Evolutionary conservation across 2,329 filamentous ascomycete genomes (phyloP).

Genomic region (Pochonia chlamydosporia): DNA sequence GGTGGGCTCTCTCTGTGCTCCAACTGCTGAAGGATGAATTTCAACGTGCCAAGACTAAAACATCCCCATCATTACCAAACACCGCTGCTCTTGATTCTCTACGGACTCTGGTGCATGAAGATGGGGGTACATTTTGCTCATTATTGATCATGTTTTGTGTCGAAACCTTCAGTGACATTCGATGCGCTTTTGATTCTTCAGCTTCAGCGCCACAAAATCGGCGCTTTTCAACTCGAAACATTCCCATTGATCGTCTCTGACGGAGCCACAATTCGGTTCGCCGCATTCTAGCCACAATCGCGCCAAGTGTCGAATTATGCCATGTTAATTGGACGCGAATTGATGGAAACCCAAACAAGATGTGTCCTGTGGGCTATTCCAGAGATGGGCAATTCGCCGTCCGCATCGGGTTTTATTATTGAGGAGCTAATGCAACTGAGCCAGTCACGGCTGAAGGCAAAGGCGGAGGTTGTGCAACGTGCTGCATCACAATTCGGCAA

Average conservation of each 20-base stretch:
- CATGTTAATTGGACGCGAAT: background rate
- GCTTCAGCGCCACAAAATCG: too few relatives aligned
- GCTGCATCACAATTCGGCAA: constrained; percentile 8
- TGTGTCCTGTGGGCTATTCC: background rate
- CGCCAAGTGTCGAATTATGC: background rate
- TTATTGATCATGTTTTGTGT: background rate
- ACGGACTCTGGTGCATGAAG: constrained; percentile 51
- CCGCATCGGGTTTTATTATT: background rate
- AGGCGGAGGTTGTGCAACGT: constrained; percentile 10
- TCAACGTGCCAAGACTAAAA: constrained; percentile 49
- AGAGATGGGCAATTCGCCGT: constrained; percentile 2
- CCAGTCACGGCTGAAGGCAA: constrained; percentile 4
- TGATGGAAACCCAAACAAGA: background rate
- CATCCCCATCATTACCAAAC: constrained; percentile 53
- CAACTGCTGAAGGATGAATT: constrained; percentile 50
- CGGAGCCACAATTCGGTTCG: too few relatives aligned
- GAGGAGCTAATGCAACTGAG: constrained; percentile 6
- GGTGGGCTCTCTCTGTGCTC: constrained; percentile 45
- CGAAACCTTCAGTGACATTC: too few relatives aligned
- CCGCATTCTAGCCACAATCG: too few relatives aligned
- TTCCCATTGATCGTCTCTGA: too few relatives aligned
- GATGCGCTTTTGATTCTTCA: too few relatives aligned
- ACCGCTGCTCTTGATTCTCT: constrained; percentile 34
- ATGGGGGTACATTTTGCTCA: constrained; percentile 42
- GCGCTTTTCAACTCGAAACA: too few relatives aligned